These are phyloP conservation scores for Phytopythium vexans DNA, from an alignment of 352 stramenopile species.

Conservation along the genomic window DNA sequence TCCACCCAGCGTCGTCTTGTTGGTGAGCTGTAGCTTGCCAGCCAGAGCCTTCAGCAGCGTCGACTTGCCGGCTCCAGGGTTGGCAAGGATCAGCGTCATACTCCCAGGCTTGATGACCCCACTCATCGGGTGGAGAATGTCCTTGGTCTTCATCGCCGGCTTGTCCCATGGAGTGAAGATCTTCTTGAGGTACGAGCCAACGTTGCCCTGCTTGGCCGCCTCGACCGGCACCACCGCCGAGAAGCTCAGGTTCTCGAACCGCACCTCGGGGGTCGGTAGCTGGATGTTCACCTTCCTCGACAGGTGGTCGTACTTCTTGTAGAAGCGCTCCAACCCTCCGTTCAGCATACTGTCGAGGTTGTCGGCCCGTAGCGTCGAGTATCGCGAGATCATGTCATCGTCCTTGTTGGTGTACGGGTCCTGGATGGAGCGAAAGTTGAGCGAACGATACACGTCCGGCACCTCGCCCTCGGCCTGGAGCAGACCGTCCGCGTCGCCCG, in stretches of 20 bases:
- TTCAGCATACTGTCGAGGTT: slow-evolving; percentile 70
- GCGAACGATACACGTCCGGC: slow-evolving; percentile 60
- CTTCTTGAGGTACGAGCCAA: slow-evolving; percentile 44
- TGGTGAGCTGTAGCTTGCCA: slow-evolving; percentile 39
- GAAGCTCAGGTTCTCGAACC: slow-evolving; percentile 77
- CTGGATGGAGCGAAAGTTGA: slow-evolving; percentile 74
- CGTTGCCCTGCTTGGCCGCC: slow-evolving; percentile 35
- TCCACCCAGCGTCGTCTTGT: slow-evolving; percentile 24
- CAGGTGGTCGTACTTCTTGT: slow-evolving; percentile 80
- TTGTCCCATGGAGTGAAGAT: slow-evolving; percentile 47
- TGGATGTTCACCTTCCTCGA: slow-evolving; percentile 66
- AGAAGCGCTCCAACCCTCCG: slow-evolving; percentile 71
- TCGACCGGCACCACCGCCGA: slow-evolving; percentile 47
- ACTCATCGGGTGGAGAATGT: slow-evolving; percentile 60
- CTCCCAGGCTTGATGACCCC: slow-evolving; percentile 50
- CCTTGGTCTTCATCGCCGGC: slow-evolving; percentile 26
- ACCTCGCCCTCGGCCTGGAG: slow-evolving; percentile 26
- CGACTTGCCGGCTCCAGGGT: slow-evolving; percentile 57
- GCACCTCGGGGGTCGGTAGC: slow-evolving; percentile 62
- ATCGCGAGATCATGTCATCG: slow-evolving; percentile 40
- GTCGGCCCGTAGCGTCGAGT: slow-evolving; percentile 59
- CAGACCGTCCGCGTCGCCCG: slow-evolving; percentile 19
- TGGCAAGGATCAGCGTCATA: slow-evolving; percentile 59
- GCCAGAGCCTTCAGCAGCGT: slow-evolving; percentile 61
- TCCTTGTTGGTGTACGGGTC: slow-evolving; percentile 60